Evolutionary conservation across 306 rosid genomes (phyloP), one percentile per base, ranked within the genome.

Genomic region (Malus asiatica): DNA sequence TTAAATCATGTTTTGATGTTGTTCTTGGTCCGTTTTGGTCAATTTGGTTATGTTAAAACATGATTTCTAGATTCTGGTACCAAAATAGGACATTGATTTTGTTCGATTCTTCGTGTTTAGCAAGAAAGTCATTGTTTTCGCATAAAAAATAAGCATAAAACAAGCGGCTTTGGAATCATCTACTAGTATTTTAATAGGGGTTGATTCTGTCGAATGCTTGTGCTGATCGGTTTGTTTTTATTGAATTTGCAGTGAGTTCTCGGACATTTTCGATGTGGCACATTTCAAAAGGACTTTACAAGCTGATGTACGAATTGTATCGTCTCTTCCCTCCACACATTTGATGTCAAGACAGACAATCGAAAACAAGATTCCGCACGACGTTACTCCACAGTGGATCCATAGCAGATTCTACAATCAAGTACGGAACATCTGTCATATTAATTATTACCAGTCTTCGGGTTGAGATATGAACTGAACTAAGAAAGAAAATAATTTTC

Each of bases 241-340:
- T 20, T 52, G 46, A 68, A 59, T 64, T 51, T 71, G 74, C 85
- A 88, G 90, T 80, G 84, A 86, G 72, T 88, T 88, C 78, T 77
- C 85, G 15, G 92, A 88, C 23, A 80, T 88, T 23, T 88, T 88
- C 11, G 90, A 86, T 55, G 82, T 65, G 12, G 79, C 32, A 75
- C 85, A 82, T 71, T 88, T 88, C 84, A 84, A 84, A 85, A 80
- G 66, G 65, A 80, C 77, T 10, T 71, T 84, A 77, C 76, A 78
- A 88, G 85, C 89, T 30, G 92, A 86, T 70, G 82, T 88, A 12
- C 74, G 85, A 75, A 78, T 88, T 35, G 88, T 88, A 25, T 83
- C 87, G 1, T 72, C 85, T 68, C 79, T 80, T 55, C 90, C 92
- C 42, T 83, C 86, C 25, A 81, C 87, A 4, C 85, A 83, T 76